Evolutionary conservation across 257 asterid genomes (phyloP).

Genomic region (Linaria vulgaris): DNA sequence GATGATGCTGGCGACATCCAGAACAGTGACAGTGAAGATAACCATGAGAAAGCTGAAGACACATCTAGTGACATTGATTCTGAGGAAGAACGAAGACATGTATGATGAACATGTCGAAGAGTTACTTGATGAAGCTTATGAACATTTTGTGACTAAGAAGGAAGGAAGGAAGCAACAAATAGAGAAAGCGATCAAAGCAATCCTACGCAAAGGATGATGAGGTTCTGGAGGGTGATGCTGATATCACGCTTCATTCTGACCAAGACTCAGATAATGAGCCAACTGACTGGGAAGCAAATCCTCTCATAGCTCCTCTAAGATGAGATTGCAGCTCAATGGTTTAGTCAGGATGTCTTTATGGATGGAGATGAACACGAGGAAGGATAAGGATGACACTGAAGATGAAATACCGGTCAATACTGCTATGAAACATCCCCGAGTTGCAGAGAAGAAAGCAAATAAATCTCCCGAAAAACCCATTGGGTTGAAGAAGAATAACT

Average conservation of each 20-base stretch:
- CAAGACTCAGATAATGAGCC: slow-evolving; percentile 68
- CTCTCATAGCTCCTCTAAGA: slow-evolving; percentile 83
- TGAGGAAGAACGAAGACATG: slow-evolving; percentile 81
- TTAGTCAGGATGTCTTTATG: slow-evolving; percentile 82
- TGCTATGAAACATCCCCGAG: slow-evolving; percentile 15
- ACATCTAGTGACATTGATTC: slow-evolving; percentile 72
- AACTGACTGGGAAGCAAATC: slow-evolving; percentile 60
- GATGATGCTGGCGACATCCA: slow-evolving; percentile 55
- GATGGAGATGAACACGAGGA: slow-evolving; percentile 57
- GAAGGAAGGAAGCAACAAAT: slow-evolving; percentile 85
- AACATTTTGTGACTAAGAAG: slow-evolving; percentile 56
- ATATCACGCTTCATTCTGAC: slow-evolving; percentile 44
- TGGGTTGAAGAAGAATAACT: slow-evolving; percentile 18
- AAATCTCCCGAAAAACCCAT: slow-evolving; percentile 30
- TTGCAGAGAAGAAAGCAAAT: slow-evolving; percentile 26
- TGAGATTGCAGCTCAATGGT: slow-evolving; percentile 84
- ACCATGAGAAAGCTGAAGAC: slow-evolving; percentile 40
- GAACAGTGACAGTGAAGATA: slow-evolving; percentile 58
- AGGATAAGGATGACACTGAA: slow-evolving; percentile 54
- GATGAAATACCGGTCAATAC: slow-evolving; percentile 64
- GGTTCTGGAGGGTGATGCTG: slow-evolving; percentile 51
- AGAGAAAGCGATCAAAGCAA: slow-evolving; percentile 79
- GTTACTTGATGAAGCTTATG: slow-evolving; percentile 81
- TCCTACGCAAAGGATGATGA: slow-evolving; percentile 47
- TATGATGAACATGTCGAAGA: slow-evolving; percentile 69